These are phyloP conservation scores for Collybia mongolica DNA, from an alignment of 768 basidiomycete genomes.

Conservation along the genomic window DNA sequence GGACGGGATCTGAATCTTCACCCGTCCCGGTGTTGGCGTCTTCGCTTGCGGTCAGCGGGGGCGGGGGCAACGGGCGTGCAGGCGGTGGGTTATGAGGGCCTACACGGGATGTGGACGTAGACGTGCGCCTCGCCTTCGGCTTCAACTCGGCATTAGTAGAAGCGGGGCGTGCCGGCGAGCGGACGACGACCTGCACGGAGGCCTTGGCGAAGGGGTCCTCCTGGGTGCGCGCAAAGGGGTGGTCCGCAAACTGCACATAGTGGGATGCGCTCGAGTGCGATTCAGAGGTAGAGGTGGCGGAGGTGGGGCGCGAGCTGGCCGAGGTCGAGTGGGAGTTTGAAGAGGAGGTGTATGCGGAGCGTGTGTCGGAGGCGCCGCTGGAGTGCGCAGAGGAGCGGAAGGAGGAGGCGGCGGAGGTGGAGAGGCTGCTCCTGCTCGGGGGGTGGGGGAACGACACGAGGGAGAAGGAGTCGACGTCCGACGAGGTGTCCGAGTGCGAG, in stretches of 20 bases:
- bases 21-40: not conserved
- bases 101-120: not conserved
- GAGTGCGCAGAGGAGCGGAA: no score
- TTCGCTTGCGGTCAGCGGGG: not conserved
- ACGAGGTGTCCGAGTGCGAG: not conserved
- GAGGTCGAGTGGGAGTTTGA: conserved; percentile 3
- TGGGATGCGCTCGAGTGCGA: not conserved
- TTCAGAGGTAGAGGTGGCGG: not conserved
- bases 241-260: conserved; percentile 8
- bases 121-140: not conserved
- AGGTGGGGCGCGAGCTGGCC: conserved; percentile 17
- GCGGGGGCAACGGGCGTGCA: not conserved
- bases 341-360: no score
- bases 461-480: not conserved
- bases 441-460: not conserved
- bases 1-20: no score
- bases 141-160: not conserved
- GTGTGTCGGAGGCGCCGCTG: no score
- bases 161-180: not conserved
- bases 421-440: no score
- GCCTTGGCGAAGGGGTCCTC: conserved; percentile 25
- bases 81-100: not conserved
- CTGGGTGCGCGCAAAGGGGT: conserved; percentile 10
- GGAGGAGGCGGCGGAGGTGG: no score
- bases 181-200: conserved; percentile 19